Percentiles rank a stretch among this genome's conserved stretches.
These are phyloP conservation scores for Cenococcum geophilum DNA, from an alignment of 495 filamentous ascomycete species.

Conservation along the genomic window DNA sequence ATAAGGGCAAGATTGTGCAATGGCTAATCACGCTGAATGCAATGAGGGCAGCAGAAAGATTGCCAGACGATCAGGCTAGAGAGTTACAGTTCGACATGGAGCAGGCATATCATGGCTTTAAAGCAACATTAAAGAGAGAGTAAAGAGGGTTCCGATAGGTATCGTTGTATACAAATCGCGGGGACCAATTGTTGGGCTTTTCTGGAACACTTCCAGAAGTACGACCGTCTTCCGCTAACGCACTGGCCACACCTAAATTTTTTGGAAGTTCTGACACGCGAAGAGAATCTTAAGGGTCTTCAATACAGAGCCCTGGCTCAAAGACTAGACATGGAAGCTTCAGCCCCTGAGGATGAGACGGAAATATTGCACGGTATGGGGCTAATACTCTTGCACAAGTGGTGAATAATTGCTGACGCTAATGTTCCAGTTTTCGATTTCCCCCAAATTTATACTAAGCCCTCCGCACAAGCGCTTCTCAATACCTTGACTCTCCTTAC, in stretches of 20 bases:
- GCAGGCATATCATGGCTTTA: slow-evolving; percentile 87
- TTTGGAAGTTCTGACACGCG: too few species aligned
- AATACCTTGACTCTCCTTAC: slow-evolving; percentile 36
- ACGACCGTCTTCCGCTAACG: not conserved
- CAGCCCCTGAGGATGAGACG: not conserved
- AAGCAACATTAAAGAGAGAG: slow-evolving; percentile 53
- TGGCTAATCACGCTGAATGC: slow-evolving; percentile 97
- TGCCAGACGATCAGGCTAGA: slow-evolving; percentile 78
- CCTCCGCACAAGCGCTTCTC: slow-evolving; percentile 37
- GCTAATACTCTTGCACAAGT: not conserved
- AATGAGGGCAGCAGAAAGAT: slow-evolving; percentile 89
- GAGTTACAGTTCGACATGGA: slow-evolving; percentile 86
- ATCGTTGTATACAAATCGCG: too few species aligned
- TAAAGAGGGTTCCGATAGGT: not conserved
- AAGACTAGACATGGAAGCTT: too few species aligned
- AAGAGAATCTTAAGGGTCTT: too few species aligned
- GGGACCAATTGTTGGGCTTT: not conserved
- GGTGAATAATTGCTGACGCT: not conserved
- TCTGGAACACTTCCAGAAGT: not conserved
- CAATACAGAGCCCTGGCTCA: too few species aligned
- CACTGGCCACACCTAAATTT: not conserved
- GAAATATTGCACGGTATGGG: slow-evolving; percentile 2
- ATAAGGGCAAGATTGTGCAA: slow-evolving; percentile 91
- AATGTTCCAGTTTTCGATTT: slow-evolving; percentile 43
- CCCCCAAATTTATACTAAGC: slow-evolving; percentile 45